Conservation (phyloP, 139 green algal genomes). For the Picochlorum sp. region DNA sequence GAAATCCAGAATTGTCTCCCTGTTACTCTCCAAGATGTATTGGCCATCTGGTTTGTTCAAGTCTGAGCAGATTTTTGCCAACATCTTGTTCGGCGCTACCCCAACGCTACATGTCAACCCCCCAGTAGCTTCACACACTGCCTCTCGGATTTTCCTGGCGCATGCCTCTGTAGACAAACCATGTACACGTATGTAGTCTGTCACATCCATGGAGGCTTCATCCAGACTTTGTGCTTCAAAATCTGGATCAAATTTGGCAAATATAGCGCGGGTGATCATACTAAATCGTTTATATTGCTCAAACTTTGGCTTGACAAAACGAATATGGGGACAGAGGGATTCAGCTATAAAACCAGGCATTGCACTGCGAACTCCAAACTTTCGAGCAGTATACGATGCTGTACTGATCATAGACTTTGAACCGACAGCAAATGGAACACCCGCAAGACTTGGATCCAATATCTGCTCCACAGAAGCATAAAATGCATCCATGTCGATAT, state of each 20-base stretch:
- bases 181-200: slow-evolving; percentile 48
- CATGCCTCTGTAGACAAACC: slow-evolving; percentile 43
- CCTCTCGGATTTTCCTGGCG: slow-evolving; percentile 39
- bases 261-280: slow-evolving; percentile 28
- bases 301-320: slow-evolving; percentile 57
- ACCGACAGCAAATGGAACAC: slow-evolving; percentile 73
- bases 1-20: slow-evolving; percentile 49
- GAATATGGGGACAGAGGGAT: slow-evolving; percentile 67
- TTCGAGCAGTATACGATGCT: slow-evolving; percentile 73
- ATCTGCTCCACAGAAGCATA: slow-evolving; percentile 67
- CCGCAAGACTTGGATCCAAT: slow-evolving; percentile 51
- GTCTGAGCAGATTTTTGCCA: slow-evolving; percentile 79
- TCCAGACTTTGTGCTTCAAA: slow-evolving; percentile 69
- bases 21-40: slow-evolving; percentile 39
- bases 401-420: slow-evolving; percentile 84
- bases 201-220: slow-evolving; percentile 79
- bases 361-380: slow-evolving; percentile 73
- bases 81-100: slow-evolving; percentile 66
- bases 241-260: slow-evolving; percentile 59
- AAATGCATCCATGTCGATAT: slow-evolving; percentile 95
- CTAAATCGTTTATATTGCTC: slow-evolving; percentile 29
- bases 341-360: slow-evolving; percentile 86
- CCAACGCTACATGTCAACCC: slow-evolving; percentile 68
- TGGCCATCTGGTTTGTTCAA: slow-evolving; percentile 84
- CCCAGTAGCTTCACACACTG: slow-evolving; percentile 37